Base-by-base conservation (phyloP, 768 basidiomycete genomes). In the Daedaleopsis sinensis region DNA sequence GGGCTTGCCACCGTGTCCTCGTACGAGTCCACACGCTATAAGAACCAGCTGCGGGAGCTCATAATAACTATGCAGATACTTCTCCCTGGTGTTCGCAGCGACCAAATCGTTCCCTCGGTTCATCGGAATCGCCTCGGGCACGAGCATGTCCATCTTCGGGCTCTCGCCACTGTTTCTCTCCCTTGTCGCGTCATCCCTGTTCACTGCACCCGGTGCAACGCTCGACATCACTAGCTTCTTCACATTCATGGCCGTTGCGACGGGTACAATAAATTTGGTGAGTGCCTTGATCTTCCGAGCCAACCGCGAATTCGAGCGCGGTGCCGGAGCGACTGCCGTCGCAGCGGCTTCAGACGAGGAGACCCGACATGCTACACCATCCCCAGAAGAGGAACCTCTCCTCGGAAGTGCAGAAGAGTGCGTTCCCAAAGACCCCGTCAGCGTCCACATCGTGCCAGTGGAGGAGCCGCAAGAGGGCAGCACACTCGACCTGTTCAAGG, bases 131-230 rank as follows among this genome's bases (percentile, higher is more conserved):
- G 84, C 89, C 12, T 80, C 88, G 1, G 92, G 90, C 5, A 74
- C 78, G 11, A 87, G 81, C 68, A 86, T 86, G 79, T 84, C 90
- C 2, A 74, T 92, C 23, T 93, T 92, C 68, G 90, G 92, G n/a
- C 80, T 93, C 37, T 94, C 92, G 0, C 92, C 92, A 0, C 76
- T 93, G 21, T 84, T 90, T 65, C 80, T 93, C 8, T 88, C 91
- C 21, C 59, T 82, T 23, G 61, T 92, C 39, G 90, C 89, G 4
- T 84, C 88, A 5, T 75, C 58, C 16, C 85, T 78, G 69, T 93
- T 93, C 72, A 84, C 82, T 5, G 73, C 78, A 42, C 65, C 73
- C 13, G 70, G 73, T 51, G 77, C 76, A 24, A 82, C 80, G 47
- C 77, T 76, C 52, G 82, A 73, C 64, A 82, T 77, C 68, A 82